Conservation (phyloP, 441 rosid species). For the Theobroma grandiflorum region DNA sequence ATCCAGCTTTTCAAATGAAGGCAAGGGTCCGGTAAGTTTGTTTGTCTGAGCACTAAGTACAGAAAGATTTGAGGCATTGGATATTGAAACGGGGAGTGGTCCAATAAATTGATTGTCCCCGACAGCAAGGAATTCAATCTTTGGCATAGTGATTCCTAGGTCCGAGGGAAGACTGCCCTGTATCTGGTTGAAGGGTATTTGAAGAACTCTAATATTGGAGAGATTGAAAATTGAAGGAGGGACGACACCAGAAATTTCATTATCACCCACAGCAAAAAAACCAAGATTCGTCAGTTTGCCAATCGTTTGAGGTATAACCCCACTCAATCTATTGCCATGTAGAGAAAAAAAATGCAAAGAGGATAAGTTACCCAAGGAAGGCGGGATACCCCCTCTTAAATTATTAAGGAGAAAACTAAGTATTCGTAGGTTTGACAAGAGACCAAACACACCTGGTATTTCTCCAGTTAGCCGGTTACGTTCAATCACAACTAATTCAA, state of each 20-base stretch:
- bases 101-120: rapidly evolving
- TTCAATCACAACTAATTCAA: neutral
- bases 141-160: slow-evolving; percentile 22
- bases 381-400: slow-evolving; percentile 23
- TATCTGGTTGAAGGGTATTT: neutral
- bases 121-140: neutral
- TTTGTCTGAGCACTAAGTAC: rapidly evolving
- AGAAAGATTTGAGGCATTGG: slow-evolving; percentile 26
- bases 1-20: neutral
- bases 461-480: slow-evolving; percentile 9
- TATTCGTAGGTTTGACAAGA: neutral
- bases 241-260: neutral
- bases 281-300: neutral
- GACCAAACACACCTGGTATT: slow-evolving; percentile 1
- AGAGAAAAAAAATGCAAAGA: neutral
- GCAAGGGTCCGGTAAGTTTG: slow-evolving; percentile 5
- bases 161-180: slow-evolving; percentile 8
- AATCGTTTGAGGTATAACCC: slow-evolving; percentile 27
- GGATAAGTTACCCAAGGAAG: slow-evolving; percentile 32
- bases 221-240: slow-evolving; percentile 30
- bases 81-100: slow-evolving; percentile 14
- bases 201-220: neutral
- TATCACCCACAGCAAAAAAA: rapidly evolving
- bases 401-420: neutral
- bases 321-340: neutral